A percentile compares a stretch with the other conserved stretches of the same genome.
These are phyloP conservation scores for Microcyclospora pomicola DNA, from an alignment of 2,329 filamentous ascomycete species.

Conservation along the genomic window DNA sequence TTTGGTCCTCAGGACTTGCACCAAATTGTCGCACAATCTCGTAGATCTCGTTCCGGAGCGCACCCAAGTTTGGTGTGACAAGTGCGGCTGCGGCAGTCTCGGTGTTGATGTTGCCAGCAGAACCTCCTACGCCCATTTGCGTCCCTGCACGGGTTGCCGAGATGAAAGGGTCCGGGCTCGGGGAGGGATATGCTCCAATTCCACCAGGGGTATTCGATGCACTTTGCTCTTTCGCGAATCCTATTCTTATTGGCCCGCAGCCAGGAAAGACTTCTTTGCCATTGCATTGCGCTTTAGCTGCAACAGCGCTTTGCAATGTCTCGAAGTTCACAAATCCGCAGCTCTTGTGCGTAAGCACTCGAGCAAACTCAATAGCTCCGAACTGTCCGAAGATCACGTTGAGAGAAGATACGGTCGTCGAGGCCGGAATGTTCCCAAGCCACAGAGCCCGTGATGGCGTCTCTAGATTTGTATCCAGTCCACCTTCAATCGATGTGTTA, in stretches of 20 bases:
- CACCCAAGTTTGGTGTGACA: conserved; percentile 56
- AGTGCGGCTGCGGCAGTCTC: conserved; percentile 41
- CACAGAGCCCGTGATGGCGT: conserved; percentile 86
- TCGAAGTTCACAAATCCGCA: conserved; percentile 99
- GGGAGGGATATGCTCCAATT: conserved; percentile 76
- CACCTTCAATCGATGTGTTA: conserved; percentile 49
- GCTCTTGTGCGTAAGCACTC: conserved; percentile 95
- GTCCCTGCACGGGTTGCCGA: conserved; percentile 24
- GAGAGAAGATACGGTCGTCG: conserved; percentile 87
- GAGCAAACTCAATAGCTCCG: conserved; percentile 76
- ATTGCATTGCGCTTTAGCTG: conserved; percentile 77
- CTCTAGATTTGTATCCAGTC: conserved; percentile 69
- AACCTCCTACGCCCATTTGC: conserved; percentile 16
- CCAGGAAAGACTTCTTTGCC: conserved; percentile 98
- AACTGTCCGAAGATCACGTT: conserved; percentile 93
- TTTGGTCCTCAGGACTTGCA: conserved; percentile 63
- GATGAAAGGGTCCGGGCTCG: conserved; percentile 72
- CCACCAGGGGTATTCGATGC: conserved; percentile 77
- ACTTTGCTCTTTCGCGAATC: conserved; percentile 91
- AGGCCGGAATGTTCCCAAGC: conserved; percentile 95
- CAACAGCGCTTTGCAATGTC: conserved; percentile 74
- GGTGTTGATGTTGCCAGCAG: conserved; percentile 26
- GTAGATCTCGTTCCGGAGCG: conserved; percentile 71
- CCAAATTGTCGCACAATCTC: conserved; percentile 82
- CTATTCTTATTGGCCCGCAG: conserved; percentile 85